phyloP scores from a whole-genome alignment of 192 early-diverging fungal species.

The Funneliformis geosporum region DNA sequence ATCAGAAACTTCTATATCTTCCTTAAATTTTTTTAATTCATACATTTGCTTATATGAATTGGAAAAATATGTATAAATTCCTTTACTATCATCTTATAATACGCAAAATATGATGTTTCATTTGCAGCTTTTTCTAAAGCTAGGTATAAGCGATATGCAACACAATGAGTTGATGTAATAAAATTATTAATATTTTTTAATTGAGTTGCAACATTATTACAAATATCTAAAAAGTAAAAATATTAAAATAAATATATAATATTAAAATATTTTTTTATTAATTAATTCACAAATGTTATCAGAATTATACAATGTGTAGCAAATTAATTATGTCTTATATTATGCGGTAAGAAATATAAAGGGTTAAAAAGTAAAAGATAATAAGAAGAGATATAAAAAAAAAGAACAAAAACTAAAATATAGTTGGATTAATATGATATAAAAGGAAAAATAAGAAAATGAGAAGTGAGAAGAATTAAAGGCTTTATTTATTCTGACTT shows the following conservation, averaged over 20 bases:
- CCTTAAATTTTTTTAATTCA: constrained; percentile 4
- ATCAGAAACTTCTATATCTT: not conserved
- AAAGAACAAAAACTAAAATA: too few relatives aligned
- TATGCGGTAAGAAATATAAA: too few relatives aligned
- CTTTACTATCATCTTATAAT: not conserved
- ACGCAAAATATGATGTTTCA: not conserved
- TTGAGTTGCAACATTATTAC: not conserved
- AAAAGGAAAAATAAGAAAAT: too few relatives aligned
- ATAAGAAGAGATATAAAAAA: too few relatives aligned
- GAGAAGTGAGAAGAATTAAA: too few relatives aligned
- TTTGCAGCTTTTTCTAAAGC: not conserved
- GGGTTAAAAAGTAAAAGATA: too few relatives aligned
- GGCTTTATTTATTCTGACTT: too few relatives aligned
- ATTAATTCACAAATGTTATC: too few relatives aligned
- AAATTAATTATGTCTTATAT: too few relatives aligned
- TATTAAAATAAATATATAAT: not conserved
- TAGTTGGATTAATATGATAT: too few relatives aligned
- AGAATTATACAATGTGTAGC: too few relatives aligned
- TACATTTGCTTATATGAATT: not conserved
- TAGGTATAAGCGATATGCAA: not conserved
- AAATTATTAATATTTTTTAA: not conserved
- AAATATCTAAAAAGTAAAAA: not conserved
- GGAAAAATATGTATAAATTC: not conserved
- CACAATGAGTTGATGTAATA: not conserved
- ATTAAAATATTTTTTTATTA: not conserved